Conservation (phyloP, 306 rosid species). For the Fragaria iinumae region DNA sequence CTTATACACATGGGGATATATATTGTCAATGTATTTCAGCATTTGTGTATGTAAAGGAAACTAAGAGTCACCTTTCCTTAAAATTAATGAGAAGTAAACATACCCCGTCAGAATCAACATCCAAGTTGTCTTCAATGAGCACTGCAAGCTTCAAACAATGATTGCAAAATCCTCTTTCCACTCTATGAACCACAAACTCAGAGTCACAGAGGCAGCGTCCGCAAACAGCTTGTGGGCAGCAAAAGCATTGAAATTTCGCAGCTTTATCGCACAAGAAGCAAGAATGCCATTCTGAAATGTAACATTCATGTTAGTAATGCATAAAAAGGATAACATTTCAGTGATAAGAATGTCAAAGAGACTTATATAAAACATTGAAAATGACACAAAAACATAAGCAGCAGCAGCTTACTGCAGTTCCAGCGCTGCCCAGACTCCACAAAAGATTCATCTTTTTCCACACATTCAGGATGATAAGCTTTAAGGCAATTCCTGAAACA, state of each 20-base stretch:
- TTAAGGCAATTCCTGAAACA: constrained; percentile 64
- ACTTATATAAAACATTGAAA: neutral
- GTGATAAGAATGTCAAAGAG: neutral
- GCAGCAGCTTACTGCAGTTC: constrained; percentile 55
- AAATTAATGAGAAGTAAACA: constrained; percentile 15
- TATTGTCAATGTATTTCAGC: neutral
- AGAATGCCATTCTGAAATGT: constrained; percentile 53
- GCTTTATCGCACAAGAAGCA: constrained; percentile 51
- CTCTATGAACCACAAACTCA: constrained; percentile 40
- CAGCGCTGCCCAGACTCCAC: constrained; percentile 33
- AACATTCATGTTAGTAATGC: neutral
- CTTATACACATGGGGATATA: neutral
- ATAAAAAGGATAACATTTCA: neutral
- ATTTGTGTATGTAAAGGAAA: neutral
- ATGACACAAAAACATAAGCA: neutral
- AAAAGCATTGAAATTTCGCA: constrained; percentile 59
- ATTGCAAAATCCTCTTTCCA: constrained; percentile 52
- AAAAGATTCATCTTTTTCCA: constrained; percentile 44
- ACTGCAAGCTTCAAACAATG: constrained; percentile 52
- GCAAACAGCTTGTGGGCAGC: constrained; percentile 72
- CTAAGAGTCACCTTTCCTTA: neutral
- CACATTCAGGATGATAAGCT: constrained; percentile 61
- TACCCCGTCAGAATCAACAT: constrained; percentile 71
- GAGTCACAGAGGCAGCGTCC: constrained; percentile 41
- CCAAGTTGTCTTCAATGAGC: constrained; percentile 51